A percentile compares a stretch with the other conserved stretches of the same genome.
phyloP scores from a whole-genome alignment of 345 rosid genomes.

The Nasturtium officinale region DNA sequence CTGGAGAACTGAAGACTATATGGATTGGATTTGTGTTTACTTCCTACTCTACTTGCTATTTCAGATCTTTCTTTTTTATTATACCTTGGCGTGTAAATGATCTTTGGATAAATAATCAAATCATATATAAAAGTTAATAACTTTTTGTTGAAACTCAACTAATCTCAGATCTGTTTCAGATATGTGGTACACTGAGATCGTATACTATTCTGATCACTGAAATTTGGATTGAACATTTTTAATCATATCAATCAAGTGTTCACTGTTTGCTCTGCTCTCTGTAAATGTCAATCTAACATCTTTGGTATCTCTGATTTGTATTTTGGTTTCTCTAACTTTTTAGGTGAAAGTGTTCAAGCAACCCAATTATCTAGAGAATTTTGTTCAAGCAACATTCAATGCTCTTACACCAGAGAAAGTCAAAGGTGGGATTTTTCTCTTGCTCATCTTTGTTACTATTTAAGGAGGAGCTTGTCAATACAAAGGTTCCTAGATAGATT shows the following conservation, averaged over 20 bases:
- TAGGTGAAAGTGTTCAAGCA: constrained; percentile 93
- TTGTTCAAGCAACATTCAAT: too few relatives aligned
- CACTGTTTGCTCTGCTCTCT: constrained; percentile 1
- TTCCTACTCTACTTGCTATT: too few relatives aligned
- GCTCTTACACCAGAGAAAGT: too few relatives aligned
- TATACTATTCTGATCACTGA: neutral
- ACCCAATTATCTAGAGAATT: constrained; percentile 71
- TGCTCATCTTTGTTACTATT: neutral
- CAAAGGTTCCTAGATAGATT: neutral
- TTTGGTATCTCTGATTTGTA: neutral
- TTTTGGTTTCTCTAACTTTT: constrained; percentile 19
- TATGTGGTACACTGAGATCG: neutral
- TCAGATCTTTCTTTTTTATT: constrained; percentile 2
- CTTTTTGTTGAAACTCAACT: neutral
- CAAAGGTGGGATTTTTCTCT: constrained; percentile 54
- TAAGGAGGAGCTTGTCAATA: neutral
- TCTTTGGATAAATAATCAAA: neutral
- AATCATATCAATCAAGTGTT: neutral
- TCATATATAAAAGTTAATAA: constrained; percentile 1
- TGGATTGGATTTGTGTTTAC: neutral
- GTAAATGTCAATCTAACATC: constrained; percentile 4
- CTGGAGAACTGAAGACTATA: neutral
- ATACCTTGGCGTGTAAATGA: neutral
- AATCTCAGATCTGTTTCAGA: neutral
- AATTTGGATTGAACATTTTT: neutral